Evolutionary conservation across 2,329 filamentous ascomycete species (phyloP).

Genomic region (Penicillium freii): DNA sequence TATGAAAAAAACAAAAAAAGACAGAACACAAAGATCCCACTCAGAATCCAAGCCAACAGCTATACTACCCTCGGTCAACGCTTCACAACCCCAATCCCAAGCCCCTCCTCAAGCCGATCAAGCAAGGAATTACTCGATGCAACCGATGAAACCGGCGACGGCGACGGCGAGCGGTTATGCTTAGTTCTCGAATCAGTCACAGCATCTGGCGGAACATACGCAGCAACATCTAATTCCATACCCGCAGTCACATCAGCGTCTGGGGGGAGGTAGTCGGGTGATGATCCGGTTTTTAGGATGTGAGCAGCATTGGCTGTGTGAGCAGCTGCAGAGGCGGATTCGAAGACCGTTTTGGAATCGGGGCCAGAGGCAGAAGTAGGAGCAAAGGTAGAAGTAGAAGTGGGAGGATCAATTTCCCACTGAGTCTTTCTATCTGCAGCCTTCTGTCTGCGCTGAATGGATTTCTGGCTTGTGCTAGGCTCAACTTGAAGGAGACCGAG

Average conservation of each 20-base stretch:
- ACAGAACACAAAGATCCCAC: background rate
- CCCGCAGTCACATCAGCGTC: background rate
- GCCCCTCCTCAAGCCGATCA: slow-evolving; percentile 22
- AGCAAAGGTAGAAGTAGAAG: background rate
- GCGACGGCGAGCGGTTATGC: slow-evolving; percentile 7
- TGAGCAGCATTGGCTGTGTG: background rate
- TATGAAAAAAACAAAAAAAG: background rate
- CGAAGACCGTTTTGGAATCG: background rate
- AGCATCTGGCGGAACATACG: background rate
- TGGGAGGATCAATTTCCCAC: background rate
- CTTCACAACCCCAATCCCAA: slow-evolving; percentile 20
- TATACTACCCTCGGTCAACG: background rate
- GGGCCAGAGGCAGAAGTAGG: background rate
- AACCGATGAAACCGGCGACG: slow-evolving; percentile 13
- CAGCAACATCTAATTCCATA: background rate
- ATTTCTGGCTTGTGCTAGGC: background rate
- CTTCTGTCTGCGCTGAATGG: background rate
- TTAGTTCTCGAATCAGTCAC: background rate
- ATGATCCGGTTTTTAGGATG: background rate
- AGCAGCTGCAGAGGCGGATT: background rate
- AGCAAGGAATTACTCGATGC: slow-evolving; percentile 18
- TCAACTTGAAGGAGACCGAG: too few species aligned
- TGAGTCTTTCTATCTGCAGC: background rate
- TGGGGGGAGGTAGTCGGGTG: background rate
- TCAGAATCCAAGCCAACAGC: background rate